These are phyloP conservation scores for Polytrichum formosum DNA, from an alignment of 225 moss, liverwort and hornwort genomes.

Conservation along the genomic window DNA sequence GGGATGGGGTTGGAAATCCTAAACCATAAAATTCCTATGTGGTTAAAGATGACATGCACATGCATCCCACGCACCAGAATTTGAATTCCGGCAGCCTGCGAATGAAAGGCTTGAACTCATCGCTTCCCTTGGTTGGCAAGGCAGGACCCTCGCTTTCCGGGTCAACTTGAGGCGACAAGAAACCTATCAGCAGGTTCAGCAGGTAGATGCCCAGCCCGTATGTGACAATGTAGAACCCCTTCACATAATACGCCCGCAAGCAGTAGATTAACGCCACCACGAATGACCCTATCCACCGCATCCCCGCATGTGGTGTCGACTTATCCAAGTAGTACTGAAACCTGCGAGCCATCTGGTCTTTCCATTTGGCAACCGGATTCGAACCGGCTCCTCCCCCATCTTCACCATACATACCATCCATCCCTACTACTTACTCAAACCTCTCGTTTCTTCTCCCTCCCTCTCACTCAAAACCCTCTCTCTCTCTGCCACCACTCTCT, in stretches of 20 bases:
- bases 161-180: conserved; percentile 96
- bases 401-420: conserved; percentile 91
- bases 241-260: conserved; percentile 91
- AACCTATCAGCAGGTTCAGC: conserved; percentile 96
- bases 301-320: conserved; percentile 93
- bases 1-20: no score
- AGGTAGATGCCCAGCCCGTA: conserved; percentile 97
- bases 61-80: conserved; percentile 65
- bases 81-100: conserved; percentile 99
- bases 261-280: conserved; percentile 84
- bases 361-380: conserved; percentile 79
- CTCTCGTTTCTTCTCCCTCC: not conserved
- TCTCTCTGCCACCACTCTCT: not conserved
- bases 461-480: not conserved
- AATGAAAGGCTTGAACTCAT: conserved; percentile 99
- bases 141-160: conserved; percentile 98
- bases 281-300: conserved; percentile 90
- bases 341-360: conserved; percentile 75
- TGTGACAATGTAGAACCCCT: conserved; percentile 99
- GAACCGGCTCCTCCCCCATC: conserved; percentile 48
- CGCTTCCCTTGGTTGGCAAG: conserved; percentile 93
- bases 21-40: no score
- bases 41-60: not conserved
- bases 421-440: conserved; percentile 21
- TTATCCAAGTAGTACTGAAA: conserved; percentile 98